These are phyloP conservation scores for Stemphylium vesicarium DNA, from an alignment of 2,329 filamentous ascomycete genomes.

Conservation along the genomic window DNA sequence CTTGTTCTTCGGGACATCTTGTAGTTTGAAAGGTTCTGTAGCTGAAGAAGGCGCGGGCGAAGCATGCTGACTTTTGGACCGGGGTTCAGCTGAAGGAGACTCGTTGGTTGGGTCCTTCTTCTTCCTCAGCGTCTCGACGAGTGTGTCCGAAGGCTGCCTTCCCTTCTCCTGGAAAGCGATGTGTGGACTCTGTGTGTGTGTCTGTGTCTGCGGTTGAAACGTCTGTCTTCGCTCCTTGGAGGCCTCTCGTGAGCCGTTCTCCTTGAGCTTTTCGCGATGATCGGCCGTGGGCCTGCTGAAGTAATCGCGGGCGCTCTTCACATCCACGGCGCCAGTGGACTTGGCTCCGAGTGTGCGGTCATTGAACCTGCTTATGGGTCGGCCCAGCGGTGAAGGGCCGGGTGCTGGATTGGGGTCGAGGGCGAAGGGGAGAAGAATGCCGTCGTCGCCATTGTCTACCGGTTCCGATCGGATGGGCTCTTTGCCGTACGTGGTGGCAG, in stretches of 20 bases:
- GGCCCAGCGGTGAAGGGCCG: slow-evolving; percentile 48
- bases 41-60: slow-evolving; percentile 42
- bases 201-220: slow-evolving; percentile 51
- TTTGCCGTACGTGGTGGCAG: slow-evolving; percentile 73
- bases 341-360: slow-evolving; percentile 29
- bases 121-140: slow-evolving; percentile 62
- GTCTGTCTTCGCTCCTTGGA: slow-evolving; percentile 51
- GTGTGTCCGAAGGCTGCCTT: slow-evolving; percentile 67
- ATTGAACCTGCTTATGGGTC: slow-evolving; percentile 39
- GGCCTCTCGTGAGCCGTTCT: slow-evolving; percentile 53
- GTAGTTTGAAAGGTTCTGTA: slow-evolving; percentile 69
- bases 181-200: slow-evolving; percentile 70
- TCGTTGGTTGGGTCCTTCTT: slow-evolving; percentile 45
- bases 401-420: slow-evolving; percentile 57
- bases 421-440: slow-evolving; percentile 58
- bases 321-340: slow-evolving; percentile 29
- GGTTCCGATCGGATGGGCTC: slow-evolving; percentile 75
- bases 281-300: slow-evolving; percentile 49
- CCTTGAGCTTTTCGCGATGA: slow-evolving; percentile 52
- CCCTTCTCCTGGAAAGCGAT: slow-evolving; percentile 90
- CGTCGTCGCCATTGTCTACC: slow-evolving; percentile 66
- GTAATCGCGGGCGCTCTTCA: slow-evolving; percentile 51
- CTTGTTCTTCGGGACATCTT: slow-evolving; percentile 76
- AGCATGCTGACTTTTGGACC: slow-evolving; percentile 50
- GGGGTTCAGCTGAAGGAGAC: slow-evolving; percentile 55